phyloP scores from a whole-genome alignment of 2,329 filamentous ascomycete genomes.

The Acrocalymma vagum region DNA sequence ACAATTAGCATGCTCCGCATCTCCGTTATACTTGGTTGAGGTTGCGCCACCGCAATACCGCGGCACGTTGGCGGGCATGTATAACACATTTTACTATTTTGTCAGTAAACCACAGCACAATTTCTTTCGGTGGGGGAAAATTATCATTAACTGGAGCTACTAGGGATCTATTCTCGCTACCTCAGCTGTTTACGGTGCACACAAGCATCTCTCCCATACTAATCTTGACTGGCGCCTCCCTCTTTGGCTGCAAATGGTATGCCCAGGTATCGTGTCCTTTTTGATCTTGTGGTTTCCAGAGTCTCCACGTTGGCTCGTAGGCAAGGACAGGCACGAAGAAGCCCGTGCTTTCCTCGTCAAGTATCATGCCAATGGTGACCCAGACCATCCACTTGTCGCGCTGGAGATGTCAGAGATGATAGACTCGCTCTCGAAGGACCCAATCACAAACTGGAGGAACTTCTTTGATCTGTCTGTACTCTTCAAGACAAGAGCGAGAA shows the following conservation, averaged over 20 bases:
- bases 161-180: conserved; percentile 34
- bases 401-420: conserved; percentile 45
- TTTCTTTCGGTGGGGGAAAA: no score
- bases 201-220: conserved; percentile 24
- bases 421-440: conserved; percentile 24
- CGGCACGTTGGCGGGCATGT: conserved; percentile 36
- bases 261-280: conserved; percentile 23
- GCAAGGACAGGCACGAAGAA: conserved; percentile 33
- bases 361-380: conserved; percentile 60
- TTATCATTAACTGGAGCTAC: conserved; percentile 24
- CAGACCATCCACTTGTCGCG: conserved; percentile 30
- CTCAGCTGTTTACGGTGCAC: conserved; percentile 29
- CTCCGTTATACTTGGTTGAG: conserved; percentile 34
- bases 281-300: conserved; percentile 30
- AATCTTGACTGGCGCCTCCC: conserved; percentile 32
- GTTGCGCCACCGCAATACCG: conserved; percentile 35
- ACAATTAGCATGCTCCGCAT: conserved; percentile 34
- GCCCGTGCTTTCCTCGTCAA: conserved; percentile 53
- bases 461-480: conserved; percentile 28
- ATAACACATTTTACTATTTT: conserved; percentile 42
- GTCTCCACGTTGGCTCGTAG: conserved; percentile 29
- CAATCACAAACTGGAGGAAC: conserved; percentile 26
- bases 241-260: conserved; percentile 32
- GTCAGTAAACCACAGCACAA: conserved; percentile 18
- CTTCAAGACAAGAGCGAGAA: conserved; percentile 26